Percentiles rank a stretch among this genome's conserved stretches.
Conservation (phyloP, 306 rosid genomes). For the Senna tora region DNA sequence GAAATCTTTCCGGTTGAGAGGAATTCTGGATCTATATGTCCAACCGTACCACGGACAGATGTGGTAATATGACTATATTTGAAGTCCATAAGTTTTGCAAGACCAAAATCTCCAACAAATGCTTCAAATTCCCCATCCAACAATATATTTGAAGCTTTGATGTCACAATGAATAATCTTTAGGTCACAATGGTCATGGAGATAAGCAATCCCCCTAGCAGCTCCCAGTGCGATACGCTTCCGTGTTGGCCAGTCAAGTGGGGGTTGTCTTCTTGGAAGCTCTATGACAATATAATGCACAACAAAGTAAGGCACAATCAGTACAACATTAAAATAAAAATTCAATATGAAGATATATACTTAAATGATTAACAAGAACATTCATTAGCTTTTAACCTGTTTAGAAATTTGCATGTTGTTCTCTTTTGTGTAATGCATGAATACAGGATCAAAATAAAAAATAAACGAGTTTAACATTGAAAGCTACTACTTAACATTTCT, state of each 20-base stretch:
- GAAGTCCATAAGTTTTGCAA: constrained; percentile 82
- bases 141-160: constrained; percentile 88
- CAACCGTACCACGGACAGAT: constrained; percentile 84
- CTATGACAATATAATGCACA: constrained; percentile 55
- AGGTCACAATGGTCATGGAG: constrained; percentile 94
- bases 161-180: constrained; percentile 87
- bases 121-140: constrained; percentile 47
- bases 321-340: no score
- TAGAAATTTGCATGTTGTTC: no score
- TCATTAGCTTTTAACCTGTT: no score
- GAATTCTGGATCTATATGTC: constrained; percentile 92
- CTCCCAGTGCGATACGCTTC: constrained; percentile 67
- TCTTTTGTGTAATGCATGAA: no score
- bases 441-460: no score
- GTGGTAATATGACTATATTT: constrained; percentile 82
- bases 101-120: constrained; percentile 88
- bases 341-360: no score
- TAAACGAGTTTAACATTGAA: no score
- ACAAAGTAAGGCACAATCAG: no score
- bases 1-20: constrained; percentile 85
- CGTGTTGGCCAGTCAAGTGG: constrained; percentile 75
- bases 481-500: neutral
- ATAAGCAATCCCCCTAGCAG: constrained; percentile 90
- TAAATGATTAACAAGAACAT: no score
- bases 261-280: constrained; percentile 48